Evolutionary conservation across 2,329 filamentous ascomycete species (phyloP).

Genomic region (Penicillium brevicompactum): DNA sequence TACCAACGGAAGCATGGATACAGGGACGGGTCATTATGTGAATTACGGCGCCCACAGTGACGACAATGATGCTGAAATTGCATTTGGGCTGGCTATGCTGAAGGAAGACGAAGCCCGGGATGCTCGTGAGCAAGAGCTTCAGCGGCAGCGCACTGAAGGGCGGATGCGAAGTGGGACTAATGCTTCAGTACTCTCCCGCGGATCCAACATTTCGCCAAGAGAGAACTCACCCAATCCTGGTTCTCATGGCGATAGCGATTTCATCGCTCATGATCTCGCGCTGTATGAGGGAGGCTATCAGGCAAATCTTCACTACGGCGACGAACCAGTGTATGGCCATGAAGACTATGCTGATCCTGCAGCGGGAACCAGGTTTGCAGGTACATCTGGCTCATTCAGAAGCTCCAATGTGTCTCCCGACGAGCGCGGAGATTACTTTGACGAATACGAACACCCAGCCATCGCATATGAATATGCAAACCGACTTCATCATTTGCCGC

Average conservation of each 20-base stretch:
- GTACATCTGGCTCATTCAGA: constrained; percentile 30
- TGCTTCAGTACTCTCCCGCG: constrained; percentile 52
- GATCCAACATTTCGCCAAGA: constrained; percentile 42
- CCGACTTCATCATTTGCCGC: constrained; percentile 58
- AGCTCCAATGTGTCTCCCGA: constrained; percentile 30
- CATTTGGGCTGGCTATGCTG: constrained; percentile 81
- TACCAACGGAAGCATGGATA: constrained; percentile 52
- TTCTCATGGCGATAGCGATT: constrained; percentile 70
- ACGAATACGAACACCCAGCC: constrained; percentile 39
- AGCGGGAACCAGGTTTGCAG: constrained; percentile 16
- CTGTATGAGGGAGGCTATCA: constrained; percentile 73
- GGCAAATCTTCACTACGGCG: constrained; percentile 63
- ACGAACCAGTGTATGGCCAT: constrained; percentile 40
- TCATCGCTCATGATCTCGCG: constrained; percentile 70
- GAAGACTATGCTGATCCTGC: constrained; percentile 23
- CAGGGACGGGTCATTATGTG: constrained; percentile 47
- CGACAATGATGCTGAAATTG: constrained; percentile 85
- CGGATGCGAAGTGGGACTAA: constrained; percentile 62
- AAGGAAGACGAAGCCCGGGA: constrained; percentile 66
- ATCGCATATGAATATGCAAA: constrained; percentile 57
- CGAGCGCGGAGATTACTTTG: constrained; percentile 29
- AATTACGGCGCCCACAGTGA: constrained; percentile 60
- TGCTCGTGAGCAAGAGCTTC: constrained; percentile 28
- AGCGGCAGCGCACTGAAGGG: constrained; percentile 36
- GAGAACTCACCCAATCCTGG: constrained; percentile 31